Evolutionary conservation across 192 early-diverging fungal genomes (phyloP).

Genomic region (Backusella morwellensis): DNA sequence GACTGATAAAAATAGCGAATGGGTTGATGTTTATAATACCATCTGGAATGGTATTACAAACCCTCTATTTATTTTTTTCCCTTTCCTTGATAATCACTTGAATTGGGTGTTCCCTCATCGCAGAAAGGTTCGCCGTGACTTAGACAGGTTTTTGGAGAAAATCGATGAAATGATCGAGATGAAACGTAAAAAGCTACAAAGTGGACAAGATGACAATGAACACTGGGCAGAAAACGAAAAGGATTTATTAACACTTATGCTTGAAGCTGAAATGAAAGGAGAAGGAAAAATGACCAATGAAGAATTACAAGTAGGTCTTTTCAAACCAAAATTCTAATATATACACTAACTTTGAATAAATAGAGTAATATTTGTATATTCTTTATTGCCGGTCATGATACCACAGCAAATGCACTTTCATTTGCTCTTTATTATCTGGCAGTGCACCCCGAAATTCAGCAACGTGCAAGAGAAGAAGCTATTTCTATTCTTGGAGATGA

Average conservation of each 20-base stretch:
- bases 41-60: not conserved
- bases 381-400: slow-evolving; percentile 8
- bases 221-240: slow-evolving; percentile 9
- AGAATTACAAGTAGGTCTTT: slow-evolving; percentile 39
- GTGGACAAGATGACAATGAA: not conserved
- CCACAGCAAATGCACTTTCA: slow-evolving; percentile 27
- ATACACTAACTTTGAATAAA: slow-evolving; percentile 1
- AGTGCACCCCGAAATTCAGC: slow-evolving; percentile 25
- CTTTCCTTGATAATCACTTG: not conserved
- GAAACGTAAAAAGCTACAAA: slow-evolving; percentile 7
- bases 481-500: slow-evolving; percentile 16
- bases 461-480: slow-evolving; percentile 23
- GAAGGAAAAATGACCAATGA: slow-evolving; percentile 37
- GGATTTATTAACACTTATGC: slow-evolving; percentile 46
- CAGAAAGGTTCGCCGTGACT: not conserved
- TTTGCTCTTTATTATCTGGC: slow-evolving; percentile 47
- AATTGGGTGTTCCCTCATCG: slow-evolving; percentile 17
- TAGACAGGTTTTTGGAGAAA: not conserved
- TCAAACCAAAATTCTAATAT: slow-evolving; percentile 45
- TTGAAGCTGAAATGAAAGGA: slow-evolving; percentile 41
- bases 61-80: not conserved
- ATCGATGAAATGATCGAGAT: not conserved
- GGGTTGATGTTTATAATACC: slow-evolving; percentile 3
- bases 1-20: not conserved
- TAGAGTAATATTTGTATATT: not conserved